These are phyloP conservation scores for Parasitella parasitica DNA, from an alignment of 371 early-diverging fungal genomes.

Conservation along the genomic window DNA sequence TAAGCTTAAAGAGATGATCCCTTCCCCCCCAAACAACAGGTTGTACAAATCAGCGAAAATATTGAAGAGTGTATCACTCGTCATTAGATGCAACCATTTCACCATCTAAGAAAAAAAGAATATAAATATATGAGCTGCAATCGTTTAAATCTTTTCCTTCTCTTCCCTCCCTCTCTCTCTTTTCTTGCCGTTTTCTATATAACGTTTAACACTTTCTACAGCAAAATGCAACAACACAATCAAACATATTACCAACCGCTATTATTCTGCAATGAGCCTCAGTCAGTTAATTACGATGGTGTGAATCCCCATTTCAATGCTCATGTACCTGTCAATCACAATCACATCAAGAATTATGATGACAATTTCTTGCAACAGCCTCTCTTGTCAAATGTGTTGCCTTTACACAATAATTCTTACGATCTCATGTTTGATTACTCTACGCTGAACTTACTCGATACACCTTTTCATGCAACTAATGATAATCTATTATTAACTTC, in stretches of 20 bases:
- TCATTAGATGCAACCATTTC: constrained; percentile 12
- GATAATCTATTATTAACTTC: neutral
- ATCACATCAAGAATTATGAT: neutral
- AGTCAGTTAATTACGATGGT: neutral
- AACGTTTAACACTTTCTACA: neutral
- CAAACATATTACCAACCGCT: neutral
- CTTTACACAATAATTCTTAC: neutral
- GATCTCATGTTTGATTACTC: neutral
- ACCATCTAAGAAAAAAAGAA: constrained; percentile 8
- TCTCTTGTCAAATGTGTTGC: neutral
- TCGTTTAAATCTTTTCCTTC: neutral
- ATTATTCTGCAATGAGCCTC: neutral
- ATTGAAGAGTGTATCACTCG: constrained; percentile 1
- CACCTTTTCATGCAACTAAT: neutral
- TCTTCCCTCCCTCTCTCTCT: neutral
- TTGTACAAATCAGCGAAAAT: neutral
- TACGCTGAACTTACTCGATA: neutral
- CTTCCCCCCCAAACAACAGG: neutral
- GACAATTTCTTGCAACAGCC: neutral
- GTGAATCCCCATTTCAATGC: neutral
- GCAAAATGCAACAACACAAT: constrained; percentile 1
- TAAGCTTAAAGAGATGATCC: neutral
- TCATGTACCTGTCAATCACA: neutral
- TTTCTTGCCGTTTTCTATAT: neutral
- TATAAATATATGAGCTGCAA: constrained; percentile 1